Evolutionary conservation across 139 green algal genomes (phyloP), one percentile per base, ranked within the genome.

Genomic region (Gonium pectorale): DNA sequence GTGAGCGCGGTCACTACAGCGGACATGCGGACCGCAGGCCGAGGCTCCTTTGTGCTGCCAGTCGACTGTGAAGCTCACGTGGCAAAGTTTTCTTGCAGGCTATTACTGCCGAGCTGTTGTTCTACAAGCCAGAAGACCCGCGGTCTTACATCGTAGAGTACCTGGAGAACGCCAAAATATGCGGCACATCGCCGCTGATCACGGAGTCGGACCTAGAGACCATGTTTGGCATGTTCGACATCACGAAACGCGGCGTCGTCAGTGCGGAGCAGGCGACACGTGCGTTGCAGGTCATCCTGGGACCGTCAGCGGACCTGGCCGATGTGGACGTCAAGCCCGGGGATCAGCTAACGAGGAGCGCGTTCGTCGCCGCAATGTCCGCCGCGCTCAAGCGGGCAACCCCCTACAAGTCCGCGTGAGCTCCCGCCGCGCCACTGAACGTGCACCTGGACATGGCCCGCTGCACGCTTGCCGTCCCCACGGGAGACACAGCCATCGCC

Each of bases 201-300:
- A 89, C 35, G 1, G 67, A 89, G 8, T 22, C 71, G 27, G 83
- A 88, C 74, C 63, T 88, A 7, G 63, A 80, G n/a, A 88, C 74
- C 7, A 88, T 88, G 83, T 88, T 89, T 33, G 85, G 75, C 38
- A 86, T 89, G 85, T 85, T 88, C n/a, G 83, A 89, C 60, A 79
- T 89, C 37, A 89, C 85, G 35, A 85, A 89, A 35, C 59, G 67
- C 0, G 85, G 85, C 15, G 24, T 49, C 24, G 67, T 89, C 22
- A 86, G 56, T 0, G n/a, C 43, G 15, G 85, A 85, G 41, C 85
- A 89, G 59, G 85, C 73, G 1, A 84, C 44, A 3, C 37, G 49
- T 0, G 83, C 83, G 51, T 64, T 79, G 8, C 41, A 80, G 11
- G 69, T 80, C 52, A 88, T 88, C 64, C 38, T 88, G 15, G 72